These are phyloP conservation scores for Talaromyces marneffei DNA, from an alignment of 2,329 filamentous ascomycete species.

Conservation along the genomic window DNA sequence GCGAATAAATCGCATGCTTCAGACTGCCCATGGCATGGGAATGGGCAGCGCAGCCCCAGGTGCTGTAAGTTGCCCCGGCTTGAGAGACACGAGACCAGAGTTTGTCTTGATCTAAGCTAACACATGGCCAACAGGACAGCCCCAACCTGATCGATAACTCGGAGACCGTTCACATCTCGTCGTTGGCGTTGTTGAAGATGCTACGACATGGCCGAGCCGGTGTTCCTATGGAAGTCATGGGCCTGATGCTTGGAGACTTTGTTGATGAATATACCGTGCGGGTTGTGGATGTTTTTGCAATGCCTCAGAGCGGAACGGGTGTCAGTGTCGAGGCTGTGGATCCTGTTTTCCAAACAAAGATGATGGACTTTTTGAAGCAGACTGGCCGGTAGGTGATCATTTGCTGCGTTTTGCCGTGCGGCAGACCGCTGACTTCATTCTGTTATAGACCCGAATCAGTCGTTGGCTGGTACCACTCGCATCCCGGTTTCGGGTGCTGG, in stretches of 20 bases:
- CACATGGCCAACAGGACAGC: slow-evolving; percentile 60
- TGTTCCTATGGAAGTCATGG: slow-evolving; percentile 99
- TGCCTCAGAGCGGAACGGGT: slow-evolving; percentile 97
- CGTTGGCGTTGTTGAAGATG: slow-evolving; percentile 96
- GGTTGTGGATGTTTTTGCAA: slow-evolving; percentile 97
- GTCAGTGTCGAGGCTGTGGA: slow-evolving; percentile 98
- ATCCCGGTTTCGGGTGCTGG: slow-evolving; percentile 99
- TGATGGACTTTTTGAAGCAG: slow-evolving; percentile 99
- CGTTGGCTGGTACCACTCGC: slow-evolving; percentile 98
- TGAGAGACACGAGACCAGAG: slow-evolving; percentile 1
- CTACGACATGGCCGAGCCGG: slow-evolving; percentile 92
- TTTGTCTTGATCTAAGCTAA: neutral
- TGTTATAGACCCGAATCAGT: slow-evolving; percentile 77
- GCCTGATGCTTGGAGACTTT: slow-evolving; percentile 96
- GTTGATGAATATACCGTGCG: slow-evolving; percentile 98
- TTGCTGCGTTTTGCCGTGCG: neutral
- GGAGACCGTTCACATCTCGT: slow-evolving; percentile 98
- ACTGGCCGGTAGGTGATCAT: slow-evolving; percentile 69
- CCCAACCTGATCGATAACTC: slow-evolving; percentile 94
- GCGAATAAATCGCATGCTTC: slow-evolving; percentile 82
- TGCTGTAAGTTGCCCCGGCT: slow-evolving; percentile 31
- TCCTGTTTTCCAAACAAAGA: slow-evolving; percentile 98
- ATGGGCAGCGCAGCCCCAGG: slow-evolving; percentile 35
- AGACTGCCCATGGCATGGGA: slow-evolving; percentile 60
- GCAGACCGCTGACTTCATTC: neutral